Evolutionary conservation across 441 rosid species (phyloP).

Genomic region (Mallotus japonicus): DNA sequence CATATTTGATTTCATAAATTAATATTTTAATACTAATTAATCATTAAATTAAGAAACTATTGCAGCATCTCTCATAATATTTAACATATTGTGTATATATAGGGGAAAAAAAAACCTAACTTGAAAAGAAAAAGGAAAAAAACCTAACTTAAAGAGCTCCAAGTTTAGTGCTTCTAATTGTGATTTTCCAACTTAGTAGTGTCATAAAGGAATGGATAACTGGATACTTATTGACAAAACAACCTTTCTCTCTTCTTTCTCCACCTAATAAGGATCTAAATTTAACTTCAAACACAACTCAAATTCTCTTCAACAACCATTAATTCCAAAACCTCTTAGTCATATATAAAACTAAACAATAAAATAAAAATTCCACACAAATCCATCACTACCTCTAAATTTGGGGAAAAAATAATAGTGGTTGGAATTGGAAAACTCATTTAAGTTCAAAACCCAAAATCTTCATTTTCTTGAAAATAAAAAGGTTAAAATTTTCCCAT

Average conservation of each 20-base stretch:
- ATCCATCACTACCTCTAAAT: neutral
- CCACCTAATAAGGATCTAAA: neutral
- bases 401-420: neutral
- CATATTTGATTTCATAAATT: no score
- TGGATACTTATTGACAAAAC: neutral
- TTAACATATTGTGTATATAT: no score
- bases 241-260: neutral
- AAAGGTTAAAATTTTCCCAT: neutral
- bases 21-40: no score
- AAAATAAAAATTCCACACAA: neutral
- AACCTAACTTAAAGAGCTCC: neutral
- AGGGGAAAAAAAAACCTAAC: no score
- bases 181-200: neutral
- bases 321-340: neutral
- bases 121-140: no score
- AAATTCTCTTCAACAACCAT: neutral
- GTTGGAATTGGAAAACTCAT: constrained; percentile 6
- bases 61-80: no score
- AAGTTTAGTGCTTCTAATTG: neutral
- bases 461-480: neutral
- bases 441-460: neutral
- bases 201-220: neutral
- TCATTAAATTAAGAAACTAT: no score
- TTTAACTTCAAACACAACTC: neutral
- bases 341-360: neutral